These are phyloP conservation scores for Erysimum cheiranthoides DNA, from an alignment of 345 rosid species.

Conservation along the genomic window DNA sequence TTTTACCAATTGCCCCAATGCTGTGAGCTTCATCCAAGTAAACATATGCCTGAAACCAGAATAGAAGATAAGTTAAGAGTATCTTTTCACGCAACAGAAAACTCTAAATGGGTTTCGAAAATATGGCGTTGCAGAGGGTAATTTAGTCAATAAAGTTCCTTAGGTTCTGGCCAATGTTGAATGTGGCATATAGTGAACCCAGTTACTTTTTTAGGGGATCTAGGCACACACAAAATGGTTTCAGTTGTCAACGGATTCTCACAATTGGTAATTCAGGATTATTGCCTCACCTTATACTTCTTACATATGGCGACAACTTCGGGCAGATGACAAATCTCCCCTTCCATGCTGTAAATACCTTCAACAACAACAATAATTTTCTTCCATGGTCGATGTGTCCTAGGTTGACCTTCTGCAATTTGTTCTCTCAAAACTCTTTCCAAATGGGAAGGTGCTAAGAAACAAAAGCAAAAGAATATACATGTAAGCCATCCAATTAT, in stretches of 20 bases:
- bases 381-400: slow-evolving; percentile 95
- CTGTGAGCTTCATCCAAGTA: slow-evolving; percentile 98
- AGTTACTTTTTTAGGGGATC: neutral
- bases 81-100: neutral
- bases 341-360: slow-evolving; percentile 98
- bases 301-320: slow-evolving; percentile 88
- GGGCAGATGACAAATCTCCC: slow-evolving; percentile 87
- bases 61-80: neutral
- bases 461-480: slow-evolving; percentile 28
- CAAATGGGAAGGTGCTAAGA: slow-evolving; percentile 82
- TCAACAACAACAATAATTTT: slow-evolving; percentile 85
- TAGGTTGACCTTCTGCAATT: slow-evolving; percentile 90
- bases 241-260: neutral
- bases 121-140: neutral
- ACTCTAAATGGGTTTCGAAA: neutral
- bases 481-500: neutral
- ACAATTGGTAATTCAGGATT: neutral
- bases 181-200: slow-evolving; percentile 16
- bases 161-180: neutral
- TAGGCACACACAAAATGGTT: neutral
- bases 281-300: slow-evolving; percentile 70
- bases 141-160: neutral
- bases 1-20: slow-evolving; percentile 89
- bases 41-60: slow-evolving; percentile 63
- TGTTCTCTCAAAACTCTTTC: slow-evolving; percentile 90